Evolutionary conservation across 2,329 filamentous ascomycete genomes (phyloP).

Genomic region (Ascocoryne sarcoides): DNA sequence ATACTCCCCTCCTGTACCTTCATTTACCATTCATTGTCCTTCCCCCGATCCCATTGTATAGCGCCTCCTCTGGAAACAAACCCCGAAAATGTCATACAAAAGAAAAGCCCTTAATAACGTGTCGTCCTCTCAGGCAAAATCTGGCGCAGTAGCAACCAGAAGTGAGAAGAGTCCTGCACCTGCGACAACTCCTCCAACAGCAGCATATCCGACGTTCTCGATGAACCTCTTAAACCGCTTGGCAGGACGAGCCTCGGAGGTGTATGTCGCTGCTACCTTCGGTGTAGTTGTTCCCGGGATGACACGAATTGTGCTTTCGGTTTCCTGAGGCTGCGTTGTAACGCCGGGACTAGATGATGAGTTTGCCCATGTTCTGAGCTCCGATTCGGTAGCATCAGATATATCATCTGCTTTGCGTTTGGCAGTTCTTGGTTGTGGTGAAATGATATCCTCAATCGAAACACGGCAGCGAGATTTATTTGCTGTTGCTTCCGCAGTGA

Average conservation of each 20-base stretch:
- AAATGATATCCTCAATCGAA: conserved; percentile 26
- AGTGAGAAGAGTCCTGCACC: conserved; percentile 30
- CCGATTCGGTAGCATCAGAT: conserved; percentile 20
- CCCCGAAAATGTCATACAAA: no score
- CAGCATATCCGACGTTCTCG: conserved; percentile 25
- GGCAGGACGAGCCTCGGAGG: conserved; percentile 15
- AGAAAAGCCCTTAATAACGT: no score
- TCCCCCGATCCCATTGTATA: no score
- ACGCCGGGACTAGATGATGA: background rate
- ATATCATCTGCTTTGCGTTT: conserved; percentile 28
- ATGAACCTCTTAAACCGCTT: conserved; percentile 25
- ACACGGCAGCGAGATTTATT: conserved; percentile 18
- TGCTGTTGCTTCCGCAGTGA: background rate
- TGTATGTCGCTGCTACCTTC: background rate
- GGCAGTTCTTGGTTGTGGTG: conserved; percentile 4
- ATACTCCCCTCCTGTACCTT: no score
- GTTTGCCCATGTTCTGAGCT: conserved; percentile 20
- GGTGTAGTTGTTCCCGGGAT: background rate
- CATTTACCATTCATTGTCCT: no score
- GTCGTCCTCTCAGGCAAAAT: conserved; percentile 20
- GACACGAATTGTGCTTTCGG: background rate
- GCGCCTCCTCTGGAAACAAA: no score
- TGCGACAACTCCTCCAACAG: conserved; percentile 30
- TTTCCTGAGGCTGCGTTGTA: background rate
- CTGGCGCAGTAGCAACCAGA: conserved; percentile 31